Percentiles rank a stretch among this genome's conserved stretches.
Conservation (phyloP, 2,329 filamentous ascomycete genomes). For the Teratosphaeria pseudoeucalypti region DNA sequence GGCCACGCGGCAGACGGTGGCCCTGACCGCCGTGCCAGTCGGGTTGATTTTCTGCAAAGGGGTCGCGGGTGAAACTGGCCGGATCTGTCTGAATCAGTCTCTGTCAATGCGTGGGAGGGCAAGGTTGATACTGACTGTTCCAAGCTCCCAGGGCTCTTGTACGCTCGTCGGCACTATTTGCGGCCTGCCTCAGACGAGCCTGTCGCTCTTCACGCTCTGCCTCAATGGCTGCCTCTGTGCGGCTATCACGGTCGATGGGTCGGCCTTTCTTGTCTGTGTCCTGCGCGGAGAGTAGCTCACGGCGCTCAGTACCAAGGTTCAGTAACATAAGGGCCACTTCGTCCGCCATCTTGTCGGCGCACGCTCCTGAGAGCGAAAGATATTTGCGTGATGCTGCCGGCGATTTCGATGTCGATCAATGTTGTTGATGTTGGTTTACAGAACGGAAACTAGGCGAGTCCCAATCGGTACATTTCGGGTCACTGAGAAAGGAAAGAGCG, state of each 20-base stretch:
- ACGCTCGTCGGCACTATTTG: neutral
- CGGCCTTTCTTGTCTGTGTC: slow-evolving; percentile 2
- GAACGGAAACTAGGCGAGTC: neutral
- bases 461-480: neutral
- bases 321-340: slow-evolving; percentile 13
- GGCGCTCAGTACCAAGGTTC: slow-evolving; percentile 14
- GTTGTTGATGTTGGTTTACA: neutral
- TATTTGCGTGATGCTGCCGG: neutral
- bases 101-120: neutral
- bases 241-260: neutral
- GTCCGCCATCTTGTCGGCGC: slow-evolving; percentile 6
- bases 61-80: slow-evolving; percentile 3
- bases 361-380: neutral
- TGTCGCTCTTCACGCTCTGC: slow-evolving; percentile 1
- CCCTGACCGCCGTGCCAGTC: slow-evolving; percentile 10
- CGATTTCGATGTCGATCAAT: neutral
- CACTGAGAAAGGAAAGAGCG: neutral
- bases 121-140: neutral
- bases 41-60: slow-evolving; percentile 3
- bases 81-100: neutral
- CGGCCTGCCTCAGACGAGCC: neutral
- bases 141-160: neutral
- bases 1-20: slow-evolving; percentile 8
- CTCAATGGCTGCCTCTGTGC: neutral
- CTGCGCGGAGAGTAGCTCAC: slow-evolving; percentile 13